Evolutionary conservation across 495 filamentous ascomycete genomes (phyloP).

Genomic region (Cercophora newfieldiana): DNA sequence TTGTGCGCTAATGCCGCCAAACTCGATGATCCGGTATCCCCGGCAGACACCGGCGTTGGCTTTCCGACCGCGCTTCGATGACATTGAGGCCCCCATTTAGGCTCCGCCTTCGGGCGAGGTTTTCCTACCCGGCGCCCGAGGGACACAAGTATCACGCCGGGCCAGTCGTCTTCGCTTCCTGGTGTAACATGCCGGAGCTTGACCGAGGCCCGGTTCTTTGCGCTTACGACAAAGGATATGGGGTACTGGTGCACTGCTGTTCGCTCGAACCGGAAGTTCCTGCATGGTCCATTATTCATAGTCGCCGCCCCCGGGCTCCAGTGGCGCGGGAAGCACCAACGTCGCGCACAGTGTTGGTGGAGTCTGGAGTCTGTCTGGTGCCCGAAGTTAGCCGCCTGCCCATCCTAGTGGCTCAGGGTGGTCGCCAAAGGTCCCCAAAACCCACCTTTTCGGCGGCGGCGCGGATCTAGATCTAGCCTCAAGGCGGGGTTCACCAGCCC

Average conservation of each 20-base stretch:
- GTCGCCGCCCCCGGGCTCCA: not conserved
- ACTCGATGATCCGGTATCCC: not conserved
- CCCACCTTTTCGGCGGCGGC: not conserved
- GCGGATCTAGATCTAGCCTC: not conserved
- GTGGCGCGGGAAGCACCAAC: not conserved
- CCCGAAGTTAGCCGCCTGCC: not conserved
- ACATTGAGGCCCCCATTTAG: not conserved
- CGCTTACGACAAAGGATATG: too few relatives aligned
- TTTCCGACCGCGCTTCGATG: not conserved
- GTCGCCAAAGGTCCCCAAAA: too few relatives aligned
- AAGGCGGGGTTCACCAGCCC: not conserved
- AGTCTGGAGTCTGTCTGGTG: not conserved
- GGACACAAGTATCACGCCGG: not conserved
- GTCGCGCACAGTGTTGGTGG: not conserved
- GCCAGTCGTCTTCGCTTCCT: not conserved
- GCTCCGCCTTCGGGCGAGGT: not conserved
- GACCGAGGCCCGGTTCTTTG: too few relatives aligned
- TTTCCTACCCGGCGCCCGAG: not conserved
- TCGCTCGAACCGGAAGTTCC: too few relatives aligned
- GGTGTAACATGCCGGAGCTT: too few relatives aligned
- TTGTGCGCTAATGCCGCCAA: not conserved
- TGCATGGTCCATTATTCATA: not conserved
- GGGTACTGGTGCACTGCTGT: too few relatives aligned
- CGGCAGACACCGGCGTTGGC: not conserved
- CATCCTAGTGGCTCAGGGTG: too few relatives aligned